phyloP scores from a whole-genome alignment of 495 filamentous ascomycete species.

The Neurospora tetraspora region DNA sequence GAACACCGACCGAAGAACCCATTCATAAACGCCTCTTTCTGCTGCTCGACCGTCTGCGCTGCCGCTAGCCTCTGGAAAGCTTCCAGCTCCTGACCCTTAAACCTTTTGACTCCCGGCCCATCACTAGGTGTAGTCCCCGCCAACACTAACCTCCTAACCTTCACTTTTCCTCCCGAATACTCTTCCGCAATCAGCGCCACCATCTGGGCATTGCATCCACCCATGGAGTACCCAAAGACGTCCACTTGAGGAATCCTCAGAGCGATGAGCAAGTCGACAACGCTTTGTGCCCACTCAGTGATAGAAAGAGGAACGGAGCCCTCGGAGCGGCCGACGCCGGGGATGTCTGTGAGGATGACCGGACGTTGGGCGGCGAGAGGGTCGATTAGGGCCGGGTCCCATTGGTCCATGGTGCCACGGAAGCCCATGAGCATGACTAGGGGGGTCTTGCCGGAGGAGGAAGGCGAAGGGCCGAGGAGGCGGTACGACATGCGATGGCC shows the following conservation, averaged over 20 bases:
- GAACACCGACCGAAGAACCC: conserved; percentile 11
- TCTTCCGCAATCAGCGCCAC: conserved; percentile 8
- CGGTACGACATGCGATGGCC: conserved; percentile 12
- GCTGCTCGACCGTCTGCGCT: conserved; percentile 6
- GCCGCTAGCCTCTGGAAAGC: conserved; percentile 3
- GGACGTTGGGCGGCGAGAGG: conserved; percentile 13
- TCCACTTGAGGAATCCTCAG: conserved; percentile 52
- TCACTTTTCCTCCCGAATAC: not conserved
- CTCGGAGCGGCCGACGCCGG: conserved; percentile 15
- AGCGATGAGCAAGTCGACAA: conserved; percentile 48
- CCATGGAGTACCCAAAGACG: conserved; percentile 23
- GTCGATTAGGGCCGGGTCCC: conserved; percentile 22
- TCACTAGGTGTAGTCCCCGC: conserved; percentile 15
- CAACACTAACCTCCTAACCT: conserved; percentile 16
- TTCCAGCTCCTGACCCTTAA: conserved; percentile 1
- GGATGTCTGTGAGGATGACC: conserved; percentile 17
- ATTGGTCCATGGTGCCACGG: conserved; percentile 22
- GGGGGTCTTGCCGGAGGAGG: conserved; percentile 11
- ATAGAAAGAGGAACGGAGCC: conserved; percentile 13
- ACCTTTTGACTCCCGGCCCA: conserved; percentile 2
- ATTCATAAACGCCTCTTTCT: conserved; percentile 4
- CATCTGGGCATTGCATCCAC: conserved; percentile 18
- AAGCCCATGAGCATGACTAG: conserved; percentile 24
- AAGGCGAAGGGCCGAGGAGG: conserved; percentile 11
- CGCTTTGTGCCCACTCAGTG: conserved; percentile 40